A percentile compares a stretch with the other conserved stretches of the same genome.
Evolutionary conservation across 345 rosid species (phyloP).

Genomic region (Eucalyptus rudis): DNA sequence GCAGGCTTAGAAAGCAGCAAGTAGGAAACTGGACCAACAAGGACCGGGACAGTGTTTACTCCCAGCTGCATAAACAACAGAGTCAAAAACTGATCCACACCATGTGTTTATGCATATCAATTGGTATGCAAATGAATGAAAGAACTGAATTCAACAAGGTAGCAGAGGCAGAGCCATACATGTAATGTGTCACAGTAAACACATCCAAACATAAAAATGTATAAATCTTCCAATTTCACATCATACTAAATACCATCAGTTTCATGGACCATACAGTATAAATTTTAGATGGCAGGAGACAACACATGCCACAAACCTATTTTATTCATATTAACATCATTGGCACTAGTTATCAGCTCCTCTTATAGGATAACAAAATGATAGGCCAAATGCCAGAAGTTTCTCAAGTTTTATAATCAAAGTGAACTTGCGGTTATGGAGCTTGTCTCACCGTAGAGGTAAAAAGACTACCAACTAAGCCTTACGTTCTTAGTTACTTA

Average conservation of each 20-base stretch:
- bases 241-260: background rate
- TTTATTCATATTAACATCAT: background rate
- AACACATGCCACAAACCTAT: background rate
- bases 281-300: background rate
- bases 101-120: background rate
- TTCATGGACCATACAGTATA: background rate
- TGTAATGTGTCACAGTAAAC: background rate
- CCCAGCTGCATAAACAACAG: conserved; percentile 52
- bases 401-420: background rate
- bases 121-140: background rate
- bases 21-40: conserved; percentile 92
- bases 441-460: background rate
- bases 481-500: background rate
- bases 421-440: background rate
- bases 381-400: background rate
- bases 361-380: background rate
- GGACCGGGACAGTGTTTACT: conserved; percentile 78
- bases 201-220: background rate
- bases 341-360: background rate
- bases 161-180: background rate
- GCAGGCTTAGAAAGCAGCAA: conserved; percentile 89
- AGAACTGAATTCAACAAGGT: background rate
- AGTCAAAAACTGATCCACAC: background rate
- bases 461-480: background rate
- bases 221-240: background rate